Evolutionary conservation across 2,329 filamentous ascomycete species (phyloP).

Genomic region (Blastomyces silverae): DNA sequence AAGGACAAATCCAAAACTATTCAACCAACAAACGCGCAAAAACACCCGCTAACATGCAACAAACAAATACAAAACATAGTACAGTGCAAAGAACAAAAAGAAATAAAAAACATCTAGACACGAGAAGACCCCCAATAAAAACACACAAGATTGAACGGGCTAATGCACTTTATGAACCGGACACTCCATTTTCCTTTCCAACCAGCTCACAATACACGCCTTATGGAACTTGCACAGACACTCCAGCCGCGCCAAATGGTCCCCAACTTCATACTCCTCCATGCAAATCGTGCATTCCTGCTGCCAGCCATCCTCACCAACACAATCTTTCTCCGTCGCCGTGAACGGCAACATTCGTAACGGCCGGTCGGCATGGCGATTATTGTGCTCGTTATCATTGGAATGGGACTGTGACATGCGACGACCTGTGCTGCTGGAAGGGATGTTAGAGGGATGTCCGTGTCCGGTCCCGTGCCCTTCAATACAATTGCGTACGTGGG

Average conservation of each 20-base stretch:
- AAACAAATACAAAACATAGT: neutral
- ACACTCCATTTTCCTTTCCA: constrained; percentile 52
- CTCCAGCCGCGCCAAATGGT: constrained; percentile 54
- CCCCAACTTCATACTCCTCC: constrained; percentile 56
- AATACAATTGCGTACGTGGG: constrained; percentile 43
- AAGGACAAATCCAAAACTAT: neutral
- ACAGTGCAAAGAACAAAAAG: neutral
- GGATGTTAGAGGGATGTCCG: neutral
- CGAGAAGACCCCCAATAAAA: neutral
- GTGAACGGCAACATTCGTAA: constrained; percentile 44
- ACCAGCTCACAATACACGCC: constrained; percentile 56
- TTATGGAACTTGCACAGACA: constrained; percentile 60
- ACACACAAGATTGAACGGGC: constrained; percentile 12
- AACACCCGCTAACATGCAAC: neutral
- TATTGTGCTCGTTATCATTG: neutral
- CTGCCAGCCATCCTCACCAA: constrained; percentile 46
- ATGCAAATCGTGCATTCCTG: constrained; percentile 60
- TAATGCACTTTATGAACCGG: constrained; percentile 51
- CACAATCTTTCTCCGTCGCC: constrained; percentile 59
- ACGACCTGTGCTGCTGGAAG: constrained; percentile 11
- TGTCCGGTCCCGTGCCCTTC: constrained; percentile 28
- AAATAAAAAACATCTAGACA: neutral
- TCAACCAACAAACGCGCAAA: neutral
- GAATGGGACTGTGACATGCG: constrained; percentile 4
- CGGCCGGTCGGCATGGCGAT: neutral